Conservation (phyloP, 2,329 filamentous ascomycete species). For the Diaporthe sp. region DNA sequence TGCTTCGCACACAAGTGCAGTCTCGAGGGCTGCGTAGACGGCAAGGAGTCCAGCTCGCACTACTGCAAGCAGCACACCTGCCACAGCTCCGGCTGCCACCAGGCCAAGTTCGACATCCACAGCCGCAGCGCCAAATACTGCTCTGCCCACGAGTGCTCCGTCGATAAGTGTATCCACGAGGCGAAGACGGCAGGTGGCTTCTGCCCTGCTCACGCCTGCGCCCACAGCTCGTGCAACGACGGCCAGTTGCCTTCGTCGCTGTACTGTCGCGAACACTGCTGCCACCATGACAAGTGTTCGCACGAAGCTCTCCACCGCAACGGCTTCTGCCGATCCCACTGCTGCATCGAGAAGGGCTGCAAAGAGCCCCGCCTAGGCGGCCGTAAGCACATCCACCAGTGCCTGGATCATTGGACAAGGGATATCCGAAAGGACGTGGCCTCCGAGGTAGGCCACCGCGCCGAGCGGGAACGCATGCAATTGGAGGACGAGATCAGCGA, state of each 20-base stretch:
- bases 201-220: conserved; percentile 35
- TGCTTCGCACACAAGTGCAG: conserved; percentile 39
- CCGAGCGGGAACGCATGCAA: neutral
- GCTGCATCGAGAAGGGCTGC: conserved; percentile 29
- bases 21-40: conserved; percentile 28
- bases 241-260: neutral
- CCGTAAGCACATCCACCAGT: conserved; percentile 23
- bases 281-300: conserved; percentile 27
- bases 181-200: conserved; percentile 20
- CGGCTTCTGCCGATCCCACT: conserved; percentile 34
- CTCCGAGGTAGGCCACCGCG: neutral
- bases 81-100: conserved; percentile 21
- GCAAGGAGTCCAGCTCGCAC: conserved; percentile 24
- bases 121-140: conserved; percentile 35
- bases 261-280: conserved; percentile 35
- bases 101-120: conserved; percentile 35
- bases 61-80: conserved; percentile 40
- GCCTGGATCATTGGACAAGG: conserved; percentile 30
- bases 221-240: conserved; percentile 28
- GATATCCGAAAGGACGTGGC: neutral
- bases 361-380: conserved; percentile 21
- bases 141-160: conserved; percentile 34
- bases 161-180: conserved; percentile 12
- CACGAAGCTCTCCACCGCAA: conserved; percentile 27
- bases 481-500: conserved; percentile 32